phyloP scores from a whole-genome alignment of 176 grass and related monocot species.

The Phragmites australis region DNA sequence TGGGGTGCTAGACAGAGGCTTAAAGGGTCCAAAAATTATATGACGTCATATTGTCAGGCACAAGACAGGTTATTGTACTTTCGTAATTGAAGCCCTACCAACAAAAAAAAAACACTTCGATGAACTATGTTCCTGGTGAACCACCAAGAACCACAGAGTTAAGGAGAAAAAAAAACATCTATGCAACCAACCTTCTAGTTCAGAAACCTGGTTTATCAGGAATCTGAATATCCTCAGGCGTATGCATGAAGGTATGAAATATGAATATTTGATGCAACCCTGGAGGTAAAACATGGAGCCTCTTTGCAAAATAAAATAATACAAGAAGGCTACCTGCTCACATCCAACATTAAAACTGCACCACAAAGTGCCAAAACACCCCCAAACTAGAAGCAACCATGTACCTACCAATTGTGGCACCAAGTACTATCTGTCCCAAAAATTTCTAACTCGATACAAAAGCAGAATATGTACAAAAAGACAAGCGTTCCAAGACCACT shows the following conservation, averaged over 20 bases:
- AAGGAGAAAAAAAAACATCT: not conserved
- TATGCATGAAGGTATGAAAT: not conserved
- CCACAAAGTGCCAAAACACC: not conserved
- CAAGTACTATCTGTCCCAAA: not conserved
- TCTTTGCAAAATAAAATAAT: not conserved
- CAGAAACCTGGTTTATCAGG: not conserved
- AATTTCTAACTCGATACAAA: not conserved
- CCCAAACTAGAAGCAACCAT: not conserved
- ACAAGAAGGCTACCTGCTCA: not conserved
- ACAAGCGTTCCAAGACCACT: not conserved
- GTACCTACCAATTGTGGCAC: not conserved
- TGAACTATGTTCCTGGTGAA: not conserved
- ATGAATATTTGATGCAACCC: not conserved
- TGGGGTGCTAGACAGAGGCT: not conserved
- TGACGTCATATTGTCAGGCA: not conserved
- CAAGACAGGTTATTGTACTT: not conserved
- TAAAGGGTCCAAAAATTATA: not conserved
- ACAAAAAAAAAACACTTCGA: constrained; percentile 2
- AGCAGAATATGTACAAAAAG: not conserved
- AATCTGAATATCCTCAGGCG: not conserved
- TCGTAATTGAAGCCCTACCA: not conserved
- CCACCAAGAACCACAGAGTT: not conserved
- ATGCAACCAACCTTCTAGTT: not conserved
- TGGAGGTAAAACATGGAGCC: not conserved
- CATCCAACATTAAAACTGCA: constrained; percentile 7